A percentile compares a stretch with the other conserved stretches of the same genome.
Conservation (phyloP, 192 early-diverging fungal genomes). For the Endogone sp. region DNA sequence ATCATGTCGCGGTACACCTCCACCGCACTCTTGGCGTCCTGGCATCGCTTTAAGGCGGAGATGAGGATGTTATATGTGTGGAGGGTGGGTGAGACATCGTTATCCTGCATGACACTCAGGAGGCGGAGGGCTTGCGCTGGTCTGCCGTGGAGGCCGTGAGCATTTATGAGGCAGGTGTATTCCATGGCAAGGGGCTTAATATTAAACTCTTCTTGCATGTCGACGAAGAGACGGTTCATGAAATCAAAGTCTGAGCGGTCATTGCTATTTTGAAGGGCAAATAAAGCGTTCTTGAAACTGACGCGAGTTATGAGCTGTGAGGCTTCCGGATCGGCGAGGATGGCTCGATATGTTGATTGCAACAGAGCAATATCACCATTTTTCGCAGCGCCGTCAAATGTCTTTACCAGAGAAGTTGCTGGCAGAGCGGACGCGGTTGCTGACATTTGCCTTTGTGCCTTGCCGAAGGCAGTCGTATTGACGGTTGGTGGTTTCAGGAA, state of each 20-base stretch:
- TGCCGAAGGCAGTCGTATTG: too few relatives aligned
- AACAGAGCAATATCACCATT: neutral
- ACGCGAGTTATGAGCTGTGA: neutral
- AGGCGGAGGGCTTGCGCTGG: constrained; percentile 17
- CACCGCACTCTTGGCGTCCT: constrained; percentile 2
- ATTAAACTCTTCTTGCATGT: constrained; percentile 10
- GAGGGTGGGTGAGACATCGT: constrained; percentile 17
- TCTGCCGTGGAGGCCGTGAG: constrained; percentile 14
- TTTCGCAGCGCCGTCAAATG: neutral
- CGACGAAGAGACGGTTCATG: constrained; percentile 5
- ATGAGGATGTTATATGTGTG: constrained; percentile 32
- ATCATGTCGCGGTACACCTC: constrained; percentile 14
- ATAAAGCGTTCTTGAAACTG: neutral
- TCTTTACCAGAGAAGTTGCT: neutral
- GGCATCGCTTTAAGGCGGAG: constrained; percentile 15
- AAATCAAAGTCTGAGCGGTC: constrained; percentile 10
- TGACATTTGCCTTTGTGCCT: neutral
- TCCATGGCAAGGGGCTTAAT: constrained; percentile 16
- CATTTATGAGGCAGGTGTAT: constrained; percentile 19
- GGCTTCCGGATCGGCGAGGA: neutral
- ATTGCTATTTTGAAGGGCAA: constrained; percentile 8
- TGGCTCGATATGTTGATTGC: neutral
- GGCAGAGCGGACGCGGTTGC: neutral
- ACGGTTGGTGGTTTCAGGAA: too few relatives aligned
- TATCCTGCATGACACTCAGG: constrained; percentile 16